Evolutionary conservation across 495 filamentous ascomycete species (phyloP).

Genomic region (Aspergillus kassunensis): DNA sequence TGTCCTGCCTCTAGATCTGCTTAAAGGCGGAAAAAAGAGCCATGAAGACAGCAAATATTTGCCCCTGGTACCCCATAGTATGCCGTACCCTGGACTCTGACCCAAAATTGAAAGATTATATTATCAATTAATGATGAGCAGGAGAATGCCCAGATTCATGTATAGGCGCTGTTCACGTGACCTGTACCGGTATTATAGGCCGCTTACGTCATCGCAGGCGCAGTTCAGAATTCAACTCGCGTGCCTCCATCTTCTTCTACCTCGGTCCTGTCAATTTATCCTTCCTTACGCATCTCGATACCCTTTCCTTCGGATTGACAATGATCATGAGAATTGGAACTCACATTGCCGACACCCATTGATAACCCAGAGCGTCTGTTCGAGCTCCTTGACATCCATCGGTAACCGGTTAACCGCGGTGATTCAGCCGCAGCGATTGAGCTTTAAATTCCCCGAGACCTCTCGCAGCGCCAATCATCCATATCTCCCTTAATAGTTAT

Average conservation of each 20-base stretch:
- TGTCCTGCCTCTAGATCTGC: too few relatives aligned
- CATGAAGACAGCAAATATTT: too few relatives aligned
- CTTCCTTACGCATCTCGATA: not conserved
- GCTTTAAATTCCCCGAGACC: not conserved
- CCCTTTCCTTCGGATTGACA: not conserved
- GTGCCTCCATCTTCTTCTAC: not conserved
- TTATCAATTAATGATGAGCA: too few relatives aligned
- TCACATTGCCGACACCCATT: not conserved
- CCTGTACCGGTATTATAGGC: too few relatives aligned
- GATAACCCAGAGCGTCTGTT: not conserved
- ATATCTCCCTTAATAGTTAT: not conserved
- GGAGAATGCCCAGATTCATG: too few relatives aligned
- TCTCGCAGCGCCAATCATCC: not conserved
- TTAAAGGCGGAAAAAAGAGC: too few relatives aligned
- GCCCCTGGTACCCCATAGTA: too few relatives aligned
- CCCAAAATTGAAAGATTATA: too few relatives aligned
- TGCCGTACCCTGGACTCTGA: too few relatives aligned
- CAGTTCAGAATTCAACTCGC: conserved; percentile 1
- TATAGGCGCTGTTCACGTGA: too few relatives aligned
- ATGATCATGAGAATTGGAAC: not conserved
- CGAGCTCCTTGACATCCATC: not conserved
- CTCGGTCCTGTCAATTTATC: not conserved
- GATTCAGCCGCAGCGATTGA: not conserved
- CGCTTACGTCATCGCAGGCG: conserved; percentile 5
- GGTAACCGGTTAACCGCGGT: too few relatives aligned